Evolutionary conservation across 2,329 filamentous ascomycete genomes (phyloP).

Genomic region (Clarireedia paspali): DNA sequence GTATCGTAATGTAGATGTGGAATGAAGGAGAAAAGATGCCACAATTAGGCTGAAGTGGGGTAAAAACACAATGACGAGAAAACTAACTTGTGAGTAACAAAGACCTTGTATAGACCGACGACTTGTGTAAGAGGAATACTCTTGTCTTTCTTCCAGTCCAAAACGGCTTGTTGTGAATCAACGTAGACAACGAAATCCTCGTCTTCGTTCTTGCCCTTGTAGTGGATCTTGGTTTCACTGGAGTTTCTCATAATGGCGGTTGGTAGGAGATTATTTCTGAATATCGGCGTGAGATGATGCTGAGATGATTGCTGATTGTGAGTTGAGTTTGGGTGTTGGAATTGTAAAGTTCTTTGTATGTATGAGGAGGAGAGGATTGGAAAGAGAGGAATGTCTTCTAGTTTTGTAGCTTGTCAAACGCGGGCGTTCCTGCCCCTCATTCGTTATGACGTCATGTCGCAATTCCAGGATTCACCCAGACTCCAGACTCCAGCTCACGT

Average conservation of each 20-base stretch:
- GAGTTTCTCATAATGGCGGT: slow-evolving; percentile 43
- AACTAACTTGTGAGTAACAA: slow-evolving; percentile 80
- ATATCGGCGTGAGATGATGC: background rate
- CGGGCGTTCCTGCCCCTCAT: slow-evolving; percentile 17
- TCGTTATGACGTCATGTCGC: slow-evolving; percentile 3
- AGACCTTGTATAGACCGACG: slow-evolving; percentile 81
- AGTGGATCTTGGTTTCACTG: slow-evolving; percentile 57
- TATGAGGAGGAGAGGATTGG: slow-evolving; percentile 4
- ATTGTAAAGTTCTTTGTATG: slow-evolving; percentile 6
- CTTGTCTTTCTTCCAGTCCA: slow-evolving; percentile 78
- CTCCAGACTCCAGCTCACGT: background rate
- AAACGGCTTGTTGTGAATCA: slow-evolving; percentile 52
- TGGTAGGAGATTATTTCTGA: slow-evolving; percentile 1
- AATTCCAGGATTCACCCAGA: background rate
- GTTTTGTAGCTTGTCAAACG: slow-evolving; percentile 27
- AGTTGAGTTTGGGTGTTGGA: slow-evolving; percentile 4
- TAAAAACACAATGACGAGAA: background rate
- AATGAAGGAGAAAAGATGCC: too few relatives aligned
- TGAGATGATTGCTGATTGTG: slow-evolving; percentile 1
- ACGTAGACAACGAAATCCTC: slow-evolving; percentile 65
- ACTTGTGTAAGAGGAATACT: slow-evolving; percentile 76
- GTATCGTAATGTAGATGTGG: too few relatives aligned
- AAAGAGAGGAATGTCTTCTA: slow-evolving; percentile 13
- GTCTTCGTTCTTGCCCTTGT: slow-evolving; percentile 59
- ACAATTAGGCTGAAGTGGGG: background rate